Conservation (phyloP, 2,329 filamentous ascomycete species). For the Myriosclerotinia scirpicola region DNA sequence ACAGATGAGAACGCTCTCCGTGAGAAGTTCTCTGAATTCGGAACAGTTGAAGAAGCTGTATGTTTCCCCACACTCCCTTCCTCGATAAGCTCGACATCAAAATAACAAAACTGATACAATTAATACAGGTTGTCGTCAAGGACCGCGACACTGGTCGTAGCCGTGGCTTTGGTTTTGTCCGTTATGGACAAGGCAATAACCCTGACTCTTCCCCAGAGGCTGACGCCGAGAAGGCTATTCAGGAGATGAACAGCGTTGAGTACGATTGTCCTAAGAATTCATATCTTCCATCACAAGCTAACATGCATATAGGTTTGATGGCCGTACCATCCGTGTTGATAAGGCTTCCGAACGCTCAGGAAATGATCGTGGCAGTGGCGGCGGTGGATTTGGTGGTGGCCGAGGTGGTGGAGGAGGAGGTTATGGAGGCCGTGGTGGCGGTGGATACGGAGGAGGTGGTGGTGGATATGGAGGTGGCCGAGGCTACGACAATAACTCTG, state of each 20-base stretch:
- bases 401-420: slow-evolving; percentile 44
- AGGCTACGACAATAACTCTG: slow-evolving; percentile 40
- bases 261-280: slow-evolving; percentile 51
- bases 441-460: slow-evolving; percentile 52
- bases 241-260: slow-evolving; percentile 85
- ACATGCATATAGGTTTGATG: slow-evolving; percentile 70
- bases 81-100: slow-evolving; percentile 2
- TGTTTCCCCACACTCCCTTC: slow-evolving; percentile 49
- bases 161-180: slow-evolving; percentile 96
- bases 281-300: slow-evolving; percentile 26
- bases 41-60: slow-evolving; percentile 91
- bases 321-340: slow-evolving; percentile 90
- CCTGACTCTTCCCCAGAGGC: slow-evolving; percentile 47
- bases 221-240: slow-evolving; percentile 75
- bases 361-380: slow-evolving; percentile 41
- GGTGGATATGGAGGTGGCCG: slow-evolving; percentile 42
- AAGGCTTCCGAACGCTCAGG: slow-evolving; percentile 66
- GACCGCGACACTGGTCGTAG: slow-evolving; percentile 95
- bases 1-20: slow-evolving; percentile 87
- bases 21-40: slow-evolving; percentile 90
- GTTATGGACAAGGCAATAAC: slow-evolving; percentile 61
- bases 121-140: slow-evolving; percentile 84
- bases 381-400: slow-evolving; percentile 40
- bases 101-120: slow-evolving; percentile 31
- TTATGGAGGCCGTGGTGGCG: slow-evolving; percentile 43